Evolutionary conservation across 2,329 filamentous ascomycete genomes (phyloP).

Genomic region (Phoma herbarum): DNA sequence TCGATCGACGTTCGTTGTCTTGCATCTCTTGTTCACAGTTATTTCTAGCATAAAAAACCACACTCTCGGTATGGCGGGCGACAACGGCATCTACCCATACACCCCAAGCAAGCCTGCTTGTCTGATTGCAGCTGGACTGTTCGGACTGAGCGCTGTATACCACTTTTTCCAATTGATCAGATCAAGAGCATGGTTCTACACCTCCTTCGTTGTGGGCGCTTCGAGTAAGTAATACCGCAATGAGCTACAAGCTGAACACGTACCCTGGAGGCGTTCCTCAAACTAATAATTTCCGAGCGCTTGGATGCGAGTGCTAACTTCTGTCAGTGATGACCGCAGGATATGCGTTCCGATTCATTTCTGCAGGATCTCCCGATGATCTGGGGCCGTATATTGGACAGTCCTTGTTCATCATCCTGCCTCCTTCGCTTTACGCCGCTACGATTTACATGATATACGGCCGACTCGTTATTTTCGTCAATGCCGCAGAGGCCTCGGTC

Average conservation of each 20-base stretch:
- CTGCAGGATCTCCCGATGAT: constrained; percentile 23
- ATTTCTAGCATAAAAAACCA: too few species aligned
- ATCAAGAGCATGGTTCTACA: constrained; percentile 37
- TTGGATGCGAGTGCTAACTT: background rate
- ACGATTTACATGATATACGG: constrained; percentile 57
- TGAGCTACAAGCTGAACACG: too few species aligned
- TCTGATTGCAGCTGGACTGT: constrained; percentile 24
- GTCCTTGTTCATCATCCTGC: constrained; percentile 52
- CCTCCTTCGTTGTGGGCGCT: constrained; percentile 28
- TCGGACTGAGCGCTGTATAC: constrained; percentile 29
- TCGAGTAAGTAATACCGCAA: constrained; percentile 25
- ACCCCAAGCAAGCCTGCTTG: constrained; percentile 23
- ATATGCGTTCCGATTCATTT: constrained; percentile 30
- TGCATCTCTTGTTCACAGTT: background rate
- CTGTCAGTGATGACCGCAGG: constrained; percentile 35
- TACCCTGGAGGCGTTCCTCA: too few species aligned
- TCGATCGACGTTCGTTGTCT: background rate
- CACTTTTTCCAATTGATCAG: constrained; percentile 31
- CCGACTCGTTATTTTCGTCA: constrained; percentile 50
- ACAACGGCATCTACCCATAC: constrained; percentile 31
- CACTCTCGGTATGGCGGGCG: constrained; percentile 19
- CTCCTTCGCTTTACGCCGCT: constrained; percentile 56
- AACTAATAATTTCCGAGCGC: background rate
- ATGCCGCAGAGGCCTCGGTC: constrained; percentile 53
- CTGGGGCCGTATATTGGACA: constrained; percentile 49